These are phyloP conservation scores for Podila clonocystis DNA, from an alignment of 192 early-diverging fungal genomes.

Conservation along the genomic window DNA sequence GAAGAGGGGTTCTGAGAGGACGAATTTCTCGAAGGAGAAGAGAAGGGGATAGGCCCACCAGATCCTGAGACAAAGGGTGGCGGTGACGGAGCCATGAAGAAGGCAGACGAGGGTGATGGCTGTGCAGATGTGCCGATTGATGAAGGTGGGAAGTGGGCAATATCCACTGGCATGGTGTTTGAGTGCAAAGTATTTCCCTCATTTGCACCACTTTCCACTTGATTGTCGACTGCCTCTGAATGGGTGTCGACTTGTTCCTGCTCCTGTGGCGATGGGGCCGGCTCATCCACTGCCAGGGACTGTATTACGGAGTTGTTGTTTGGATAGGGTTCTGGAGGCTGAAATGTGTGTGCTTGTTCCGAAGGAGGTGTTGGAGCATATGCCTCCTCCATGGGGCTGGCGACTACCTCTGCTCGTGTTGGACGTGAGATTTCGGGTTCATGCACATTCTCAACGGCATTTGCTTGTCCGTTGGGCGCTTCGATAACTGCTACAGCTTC, in stretches of 20 bases:
- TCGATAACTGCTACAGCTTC: constrained; percentile 31
- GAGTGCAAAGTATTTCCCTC: too few relatives aligned
- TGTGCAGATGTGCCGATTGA: constrained; percentile 13
- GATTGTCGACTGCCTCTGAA: too few relatives aligned
- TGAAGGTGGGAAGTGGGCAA: not conserved
- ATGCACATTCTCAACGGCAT: constrained; percentile 4
- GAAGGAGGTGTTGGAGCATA: constrained; percentile 47
- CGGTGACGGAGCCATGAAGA: constrained; percentile 39
- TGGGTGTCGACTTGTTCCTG: not conserved
- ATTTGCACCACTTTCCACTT: too few relatives aligned
- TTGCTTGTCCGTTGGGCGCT: constrained; percentile 8
- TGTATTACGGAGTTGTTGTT: not conserved
- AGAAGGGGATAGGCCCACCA: constrained; percentile 5
- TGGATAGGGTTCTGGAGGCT: constrained; percentile 19
- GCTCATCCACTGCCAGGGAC: not conserved
- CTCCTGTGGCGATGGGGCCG: not conserved
- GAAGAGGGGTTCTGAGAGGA: not conserved
- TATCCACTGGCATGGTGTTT: constrained; percentile 14
- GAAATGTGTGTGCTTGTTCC: constrained; percentile 47
- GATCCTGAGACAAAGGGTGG: constrained; percentile 6
- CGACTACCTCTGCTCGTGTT: constrained; percentile 2
- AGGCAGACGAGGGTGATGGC: constrained; percentile 37
- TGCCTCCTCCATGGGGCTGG: constrained; percentile 15
- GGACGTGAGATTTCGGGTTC: constrained; percentile 3
- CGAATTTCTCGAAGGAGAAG: constrained; percentile 7